These are phyloP conservation scores for Tolypocladium amazonense DNA, from an alignment of 2,329 filamentous ascomycete species.

Conservation along the genomic window DNA sequence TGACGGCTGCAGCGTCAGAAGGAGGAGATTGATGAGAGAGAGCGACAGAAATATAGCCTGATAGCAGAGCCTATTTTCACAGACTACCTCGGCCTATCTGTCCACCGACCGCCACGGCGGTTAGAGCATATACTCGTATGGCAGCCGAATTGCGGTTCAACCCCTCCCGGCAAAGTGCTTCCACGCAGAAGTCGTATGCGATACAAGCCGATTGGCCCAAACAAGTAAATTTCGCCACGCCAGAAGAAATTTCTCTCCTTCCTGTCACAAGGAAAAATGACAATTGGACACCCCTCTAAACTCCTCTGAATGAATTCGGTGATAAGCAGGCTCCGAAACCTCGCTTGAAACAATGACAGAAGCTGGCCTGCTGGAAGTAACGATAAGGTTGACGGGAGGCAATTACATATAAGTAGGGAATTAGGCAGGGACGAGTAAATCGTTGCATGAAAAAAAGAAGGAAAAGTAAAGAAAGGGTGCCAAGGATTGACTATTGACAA, in stretches of 20 bases:
- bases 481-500: neutral
- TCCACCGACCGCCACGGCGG: neutral
- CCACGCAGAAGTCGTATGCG: neutral
- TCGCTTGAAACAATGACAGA: neutral
- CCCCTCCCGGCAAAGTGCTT: neutral
- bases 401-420: neutral
- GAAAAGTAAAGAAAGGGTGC: neutral
- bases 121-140: neutral
- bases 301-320: conserved; percentile 8
- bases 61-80: neutral
- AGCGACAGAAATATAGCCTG: neutral
- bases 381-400: neutral
- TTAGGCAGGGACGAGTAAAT: neutral
- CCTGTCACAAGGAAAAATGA: neutral
- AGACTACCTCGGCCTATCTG: neutral
- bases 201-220: neutral
- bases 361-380: neutral
- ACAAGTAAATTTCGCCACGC: neutral
- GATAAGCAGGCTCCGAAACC: neutral
- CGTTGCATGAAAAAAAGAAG: neutral
- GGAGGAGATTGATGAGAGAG: neutral
- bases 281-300: conserved; percentile 2
- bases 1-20: neutral
- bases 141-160: neutral
- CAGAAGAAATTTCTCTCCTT: neutral